Conservation (phyloP, 257 asterid species). For the Solanum paucissectum region DNA sequence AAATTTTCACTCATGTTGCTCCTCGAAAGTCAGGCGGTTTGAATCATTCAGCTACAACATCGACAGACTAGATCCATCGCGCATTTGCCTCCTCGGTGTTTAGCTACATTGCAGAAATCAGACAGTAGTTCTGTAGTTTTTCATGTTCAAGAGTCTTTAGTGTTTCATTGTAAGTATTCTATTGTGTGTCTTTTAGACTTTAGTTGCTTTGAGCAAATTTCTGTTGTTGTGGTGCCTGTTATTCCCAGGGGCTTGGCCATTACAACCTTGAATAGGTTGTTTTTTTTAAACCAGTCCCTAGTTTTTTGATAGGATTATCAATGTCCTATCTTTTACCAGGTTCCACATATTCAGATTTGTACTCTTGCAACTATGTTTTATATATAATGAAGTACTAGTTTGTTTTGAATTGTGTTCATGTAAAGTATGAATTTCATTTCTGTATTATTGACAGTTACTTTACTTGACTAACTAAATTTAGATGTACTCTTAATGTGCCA, state of each 20-base stretch:
- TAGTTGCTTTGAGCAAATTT: background rate
- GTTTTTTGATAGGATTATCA: constrained; percentile 1
- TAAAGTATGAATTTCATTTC: rapidly evolving
- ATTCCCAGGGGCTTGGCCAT: background rate
- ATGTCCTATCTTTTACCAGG: background rate
- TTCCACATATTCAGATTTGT: constrained; percentile 1
- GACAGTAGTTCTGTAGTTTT: background rate
- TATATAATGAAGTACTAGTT: background rate
- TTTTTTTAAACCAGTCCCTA: background rate
- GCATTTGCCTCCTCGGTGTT: background rate
- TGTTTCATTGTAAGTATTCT: background rate
- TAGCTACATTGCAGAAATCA: background rate
- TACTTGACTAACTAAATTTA: too few species aligned
- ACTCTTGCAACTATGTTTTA: background rate
- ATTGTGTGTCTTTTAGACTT: background rate
- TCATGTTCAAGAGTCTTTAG: background rate
- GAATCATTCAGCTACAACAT: background rate
- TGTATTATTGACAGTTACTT: rapidly evolving
- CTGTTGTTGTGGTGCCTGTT: background rate
- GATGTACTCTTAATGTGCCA: too few species aligned
- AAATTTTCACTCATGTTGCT: background rate
- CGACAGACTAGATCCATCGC: background rate
- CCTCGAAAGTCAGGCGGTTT: background rate
- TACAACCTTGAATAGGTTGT: background rate
- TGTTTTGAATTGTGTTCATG: background rate